Base-by-base conservation (phyloP, 2,329 filamentous ascomycete genomes). In the Xylariaceae sp. region DNA sequence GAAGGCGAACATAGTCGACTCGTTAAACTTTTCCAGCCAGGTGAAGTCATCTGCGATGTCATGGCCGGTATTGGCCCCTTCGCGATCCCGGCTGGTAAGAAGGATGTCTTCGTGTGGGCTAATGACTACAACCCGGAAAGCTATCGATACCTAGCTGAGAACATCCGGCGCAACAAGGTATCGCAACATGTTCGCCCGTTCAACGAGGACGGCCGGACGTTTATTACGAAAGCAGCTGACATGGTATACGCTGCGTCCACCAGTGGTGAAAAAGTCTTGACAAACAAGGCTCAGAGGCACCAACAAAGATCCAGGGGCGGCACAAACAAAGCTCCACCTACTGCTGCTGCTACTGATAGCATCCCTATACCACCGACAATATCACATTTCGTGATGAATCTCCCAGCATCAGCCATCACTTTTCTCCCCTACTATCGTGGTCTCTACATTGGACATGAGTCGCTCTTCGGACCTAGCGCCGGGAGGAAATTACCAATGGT, bases 21-120 rank as follows among this genome's bases (percentile, higher is more conserved):
- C 14, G 83, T 93, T 53, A 75, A 80, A 47, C 73, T 86, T 49
- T 97, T 97, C 75, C 75, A 83, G 50, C 84, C 88, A 6, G 92
- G 94, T 38, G 89, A 97, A 66, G 91, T 91, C 3, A 89, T 97
- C 1, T 94, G 88, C 73, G 94, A 99, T 71, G 88, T 97, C 59
- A 99, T 97, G 93, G 93, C 92, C 1, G 94, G 94, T 41, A 92
- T 99, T 45, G 94, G 94, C 0, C 94, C 94, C 0, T 99, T 99
- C 70, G 92, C 93, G 18, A 79, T 96, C 3, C 94, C 94, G 0
- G 91, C 93, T 0, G 94, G 90, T 14, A 95, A 89, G 75, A 93
- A 88, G 70, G 84, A 83, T 38, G 89, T 95, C 28, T 96, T 97
- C 63, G 92, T 97, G 16, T 96, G 89, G 86, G 94, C 92, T 38